Evolutionary conservation across 495 filamentous ascomycete genomes (phyloP).

Genomic region (Penicillium riverlandense): DNA sequence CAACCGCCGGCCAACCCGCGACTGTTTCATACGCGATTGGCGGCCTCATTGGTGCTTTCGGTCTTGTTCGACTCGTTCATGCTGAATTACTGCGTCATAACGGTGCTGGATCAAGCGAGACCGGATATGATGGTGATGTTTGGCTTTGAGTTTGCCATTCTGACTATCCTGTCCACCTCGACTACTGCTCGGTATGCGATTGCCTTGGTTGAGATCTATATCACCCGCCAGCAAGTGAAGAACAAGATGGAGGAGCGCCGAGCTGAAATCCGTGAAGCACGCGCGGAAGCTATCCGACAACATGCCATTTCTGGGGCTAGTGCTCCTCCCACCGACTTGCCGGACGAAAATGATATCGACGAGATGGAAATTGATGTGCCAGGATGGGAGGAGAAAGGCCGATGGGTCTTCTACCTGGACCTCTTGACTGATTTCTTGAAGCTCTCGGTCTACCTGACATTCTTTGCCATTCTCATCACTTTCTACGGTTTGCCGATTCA

Average conservation of each 20-base stretch:
- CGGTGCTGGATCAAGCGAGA: conserved; percentile 75
- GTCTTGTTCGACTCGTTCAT: conserved; percentile 69
- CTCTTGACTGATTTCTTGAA: conserved; percentile 87
- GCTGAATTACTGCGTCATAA: conserved; percentile 69
- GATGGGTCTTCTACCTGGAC: conserved; percentile 87
- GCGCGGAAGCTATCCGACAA: conserved; percentile 44
- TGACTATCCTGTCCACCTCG: conserved; percentile 71
- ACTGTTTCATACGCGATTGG: conserved; percentile 80
- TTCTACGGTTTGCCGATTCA: conserved; percentile 96
- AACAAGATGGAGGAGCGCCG: conserved; percentile 58
- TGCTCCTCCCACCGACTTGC: conserved; percentile 31
- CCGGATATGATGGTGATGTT: conserved; percentile 99
- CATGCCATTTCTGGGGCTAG: conserved; percentile 27
- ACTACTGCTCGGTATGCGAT: conserved; percentile 72
- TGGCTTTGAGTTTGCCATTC: conserved; percentile 89
- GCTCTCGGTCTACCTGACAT: conserved; percentile 77
- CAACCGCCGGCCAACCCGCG: conserved; percentile 86
- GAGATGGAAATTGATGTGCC: conserved; percentile 90
- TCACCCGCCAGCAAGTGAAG: conserved; percentile 63
- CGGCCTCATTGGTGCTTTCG: conserved; percentile 68
- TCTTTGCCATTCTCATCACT: conserved; percentile 86
- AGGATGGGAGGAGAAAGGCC: conserved; percentile 94
- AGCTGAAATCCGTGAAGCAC: conserved; percentile 55
- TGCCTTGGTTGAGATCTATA: conserved; percentile 68
- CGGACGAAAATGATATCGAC: conserved; percentile 72